Conservation (phyloP, 108 stramenopile species). For the Pseudonitzschia delicatissima region DNA sequence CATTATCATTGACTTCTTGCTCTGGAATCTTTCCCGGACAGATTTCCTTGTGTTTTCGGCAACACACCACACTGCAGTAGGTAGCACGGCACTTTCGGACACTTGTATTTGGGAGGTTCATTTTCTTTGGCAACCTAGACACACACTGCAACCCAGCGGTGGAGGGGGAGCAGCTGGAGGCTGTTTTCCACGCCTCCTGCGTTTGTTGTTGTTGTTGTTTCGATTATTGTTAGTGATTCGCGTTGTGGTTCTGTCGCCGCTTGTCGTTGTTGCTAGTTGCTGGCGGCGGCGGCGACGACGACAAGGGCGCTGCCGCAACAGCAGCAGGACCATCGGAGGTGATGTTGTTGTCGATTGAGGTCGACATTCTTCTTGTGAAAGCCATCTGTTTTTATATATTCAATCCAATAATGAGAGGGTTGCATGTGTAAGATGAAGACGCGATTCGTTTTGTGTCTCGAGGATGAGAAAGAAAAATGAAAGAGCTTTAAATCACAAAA, state of each 20-base stretch:
- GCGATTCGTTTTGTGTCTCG: no score
- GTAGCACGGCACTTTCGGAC: slow-evolving; percentile 74
- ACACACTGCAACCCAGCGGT: slow-evolving; percentile 15
- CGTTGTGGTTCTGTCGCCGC: neutral
- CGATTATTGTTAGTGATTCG: neutral
- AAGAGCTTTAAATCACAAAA: no score
- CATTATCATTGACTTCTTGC: slow-evolving; percentile 1
- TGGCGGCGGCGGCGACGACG: neutral
- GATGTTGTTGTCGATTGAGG: neutral
- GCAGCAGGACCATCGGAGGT: neutral
- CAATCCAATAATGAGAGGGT: no score
- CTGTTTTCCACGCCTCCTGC: neutral
- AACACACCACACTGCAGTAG: slow-evolving; percentile 78
- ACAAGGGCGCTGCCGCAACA: neutral
- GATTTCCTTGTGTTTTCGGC: slow-evolving; percentile 60
- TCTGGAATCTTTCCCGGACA: slow-evolving; percentile 22
- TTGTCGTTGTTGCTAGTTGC: neutral
- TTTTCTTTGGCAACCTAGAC: slow-evolving; percentile 7
- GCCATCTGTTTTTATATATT: no score
- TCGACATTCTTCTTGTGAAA: no score
- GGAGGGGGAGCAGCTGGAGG: neutral
- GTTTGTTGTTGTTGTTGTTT: slow-evolving; percentile 14
- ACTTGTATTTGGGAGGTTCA: slow-evolving; percentile 69
- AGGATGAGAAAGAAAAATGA: no score
- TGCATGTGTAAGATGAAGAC: no score